These are phyloP conservation scores for Verticillium zaregamsianum DNA, from an alignment of 2,329 filamentous ascomycete genomes.

Conservation along the genomic window DNA sequence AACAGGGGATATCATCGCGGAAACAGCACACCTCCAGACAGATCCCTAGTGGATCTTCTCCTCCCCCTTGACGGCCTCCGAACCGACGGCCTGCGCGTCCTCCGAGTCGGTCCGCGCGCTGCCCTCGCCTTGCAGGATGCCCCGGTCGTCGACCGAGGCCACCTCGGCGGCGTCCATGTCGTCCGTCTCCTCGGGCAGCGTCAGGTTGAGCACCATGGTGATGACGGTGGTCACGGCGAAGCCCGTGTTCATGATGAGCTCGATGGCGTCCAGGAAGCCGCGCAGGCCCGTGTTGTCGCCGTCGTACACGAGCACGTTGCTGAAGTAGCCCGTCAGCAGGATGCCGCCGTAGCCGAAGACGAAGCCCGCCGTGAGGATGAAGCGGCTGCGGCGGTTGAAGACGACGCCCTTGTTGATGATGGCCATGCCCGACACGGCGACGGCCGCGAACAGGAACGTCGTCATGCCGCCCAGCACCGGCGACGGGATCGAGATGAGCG, in stretches of 20 bases:
- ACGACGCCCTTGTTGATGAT: conserved; percentile 66
- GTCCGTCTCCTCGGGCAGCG: conserved; percentile 71
- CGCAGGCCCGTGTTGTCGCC: conserved; percentile 63
- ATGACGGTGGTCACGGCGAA: conserved; percentile 72
- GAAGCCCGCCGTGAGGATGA: conserved; percentile 73
- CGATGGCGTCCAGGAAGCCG: conserved; percentile 73
- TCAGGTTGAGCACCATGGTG: conserved; percentile 68
- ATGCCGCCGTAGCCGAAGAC: conserved; percentile 70
- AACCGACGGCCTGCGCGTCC: conserved; percentile 7
- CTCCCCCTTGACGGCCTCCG: conserved; percentile 6
- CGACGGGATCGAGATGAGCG: conserved; percentile 70
- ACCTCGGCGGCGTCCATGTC: conserved; percentile 31
- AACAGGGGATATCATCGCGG: background rate
- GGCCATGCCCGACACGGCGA: conserved; percentile 72
- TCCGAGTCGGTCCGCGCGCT: conserved; percentile 12
- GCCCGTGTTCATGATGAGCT: conserved; percentile 69
- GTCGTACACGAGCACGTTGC: conserved; percentile 66
- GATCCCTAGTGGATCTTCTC: conserved; percentile 3
- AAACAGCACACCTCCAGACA: background rate
- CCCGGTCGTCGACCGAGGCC: conserved; percentile 7
- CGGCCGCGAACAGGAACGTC: conserved; percentile 74
- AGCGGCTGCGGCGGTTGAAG: conserved; percentile 76
- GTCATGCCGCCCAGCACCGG: conserved; percentile 66
- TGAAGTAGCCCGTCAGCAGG: conserved; percentile 63
- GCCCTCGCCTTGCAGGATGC: conserved; percentile 1